Percentiles rank a stretch among this genome's conserved stretches.
Conservation (phyloP, 2,329 filamentous ascomycete genomes). For the Fusarium circinatum region DNA sequence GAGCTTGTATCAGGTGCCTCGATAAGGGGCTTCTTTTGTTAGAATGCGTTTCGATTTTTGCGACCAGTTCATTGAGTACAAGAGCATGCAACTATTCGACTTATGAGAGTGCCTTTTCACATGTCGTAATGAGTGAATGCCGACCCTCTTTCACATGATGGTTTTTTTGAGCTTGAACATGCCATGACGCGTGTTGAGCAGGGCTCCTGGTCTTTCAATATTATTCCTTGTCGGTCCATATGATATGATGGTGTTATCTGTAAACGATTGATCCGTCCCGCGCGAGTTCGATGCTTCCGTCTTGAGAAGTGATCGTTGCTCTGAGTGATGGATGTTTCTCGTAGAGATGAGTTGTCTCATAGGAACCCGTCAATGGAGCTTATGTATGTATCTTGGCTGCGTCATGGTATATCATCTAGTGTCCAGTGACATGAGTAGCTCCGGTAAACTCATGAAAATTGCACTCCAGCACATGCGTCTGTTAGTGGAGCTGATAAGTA, state of each 20-base stretch:
- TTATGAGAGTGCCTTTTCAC: background rate
- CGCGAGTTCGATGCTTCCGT: background rate
- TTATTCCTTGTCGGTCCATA: background rate
- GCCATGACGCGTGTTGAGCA: background rate
- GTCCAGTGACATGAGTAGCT: background rate
- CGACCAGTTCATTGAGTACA: constrained; percentile 21
- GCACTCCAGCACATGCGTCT: background rate
- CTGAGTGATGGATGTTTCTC: background rate
- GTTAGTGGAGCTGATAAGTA: background rate
- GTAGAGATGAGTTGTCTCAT: background rate
- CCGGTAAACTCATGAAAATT: background rate
- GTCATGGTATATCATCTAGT: background rate
- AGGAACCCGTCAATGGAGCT: background rate
- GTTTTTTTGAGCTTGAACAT: background rate
- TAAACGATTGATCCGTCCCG: background rate
- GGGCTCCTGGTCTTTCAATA: background rate
- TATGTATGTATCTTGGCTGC: background rate
- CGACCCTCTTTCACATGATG: background rate
- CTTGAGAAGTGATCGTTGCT: background rate
- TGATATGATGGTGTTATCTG: background rate
- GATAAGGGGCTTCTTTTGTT: constrained; percentile 42
- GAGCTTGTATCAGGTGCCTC: constrained; percentile 44
- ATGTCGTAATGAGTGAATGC: background rate
- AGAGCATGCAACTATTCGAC: constrained; percentile 15
- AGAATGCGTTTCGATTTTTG: constrained; percentile 40